These are phyloP conservation scores for Colletotrichum sidae DNA, from an alignment of 2,329 filamentous ascomycete genomes.

Conservation along the genomic window DNA sequence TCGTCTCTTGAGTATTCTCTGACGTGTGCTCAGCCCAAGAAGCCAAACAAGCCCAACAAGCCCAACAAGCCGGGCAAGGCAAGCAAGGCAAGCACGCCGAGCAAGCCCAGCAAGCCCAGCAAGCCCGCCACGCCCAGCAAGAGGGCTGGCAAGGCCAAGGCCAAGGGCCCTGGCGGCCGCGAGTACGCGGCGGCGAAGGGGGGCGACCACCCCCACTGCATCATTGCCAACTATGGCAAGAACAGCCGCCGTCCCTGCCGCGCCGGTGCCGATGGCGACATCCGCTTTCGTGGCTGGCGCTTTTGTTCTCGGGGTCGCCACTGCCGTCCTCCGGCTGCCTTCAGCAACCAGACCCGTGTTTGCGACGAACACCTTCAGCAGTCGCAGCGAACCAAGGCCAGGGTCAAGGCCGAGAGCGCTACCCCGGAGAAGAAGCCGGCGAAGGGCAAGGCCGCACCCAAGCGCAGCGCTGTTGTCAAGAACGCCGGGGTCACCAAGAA, in stretches of 20 bases:
- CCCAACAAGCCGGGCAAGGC: too few species aligned
- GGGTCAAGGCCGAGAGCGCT: too few species aligned
- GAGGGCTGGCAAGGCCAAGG: neutral
- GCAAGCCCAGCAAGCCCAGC: too few species aligned
- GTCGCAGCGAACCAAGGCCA: neutral
- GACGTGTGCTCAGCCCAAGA: too few species aligned
- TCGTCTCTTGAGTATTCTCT: too few species aligned
- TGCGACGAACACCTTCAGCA: neutral
- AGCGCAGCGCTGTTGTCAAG: neutral
- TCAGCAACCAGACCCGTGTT: neutral
- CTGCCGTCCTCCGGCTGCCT: neutral
- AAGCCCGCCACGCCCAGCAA: neutral
- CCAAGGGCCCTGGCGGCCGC: neutral
- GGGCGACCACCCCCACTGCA: constrained; percentile 1
- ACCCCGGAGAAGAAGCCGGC: neutral
- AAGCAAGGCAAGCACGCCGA: too few species aligned
- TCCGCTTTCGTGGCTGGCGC: neutral
- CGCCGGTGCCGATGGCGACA: neutral
- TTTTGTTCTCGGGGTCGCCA: constrained; percentile 7
- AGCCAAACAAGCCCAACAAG: too few species aligned
- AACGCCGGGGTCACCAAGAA: neutral
- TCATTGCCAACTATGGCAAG: neutral
- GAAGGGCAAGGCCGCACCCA: neutral
- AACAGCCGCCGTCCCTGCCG: constrained; percentile 10
- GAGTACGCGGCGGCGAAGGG: neutral